These are phyloP conservation scores for Fusarium cicatricum DNA, from an alignment of 2,329 filamentous ascomycete genomes.

Conservation along the genomic window DNA sequence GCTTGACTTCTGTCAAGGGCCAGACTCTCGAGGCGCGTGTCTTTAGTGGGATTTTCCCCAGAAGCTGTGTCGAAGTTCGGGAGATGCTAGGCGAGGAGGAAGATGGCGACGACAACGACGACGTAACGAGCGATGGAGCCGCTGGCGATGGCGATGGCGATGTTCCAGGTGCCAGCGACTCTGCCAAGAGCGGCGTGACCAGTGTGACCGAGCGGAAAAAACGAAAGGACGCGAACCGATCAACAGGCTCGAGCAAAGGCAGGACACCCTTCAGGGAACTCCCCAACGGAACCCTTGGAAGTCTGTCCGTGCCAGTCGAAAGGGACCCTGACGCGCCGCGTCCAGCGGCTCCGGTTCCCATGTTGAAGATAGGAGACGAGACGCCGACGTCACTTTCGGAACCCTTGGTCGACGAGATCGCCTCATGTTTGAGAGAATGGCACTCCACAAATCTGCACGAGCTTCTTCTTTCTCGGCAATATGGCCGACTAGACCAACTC, in stretches of 20 bases:
- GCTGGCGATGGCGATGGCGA: constrained; percentile 38
- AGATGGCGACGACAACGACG: constrained; percentile 56
- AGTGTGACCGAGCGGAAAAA: constrained; percentile 49
- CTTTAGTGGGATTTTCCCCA: constrained; percentile 97
- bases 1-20: constrained; percentile 87
- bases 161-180: constrained; percentile 54
- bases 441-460: constrained; percentile 97
- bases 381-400: constrained; percentile 89
- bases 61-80: constrained; percentile 92
- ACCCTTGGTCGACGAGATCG: constrained; percentile 95
- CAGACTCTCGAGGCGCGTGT: constrained; percentile 95
- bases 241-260: constrained; percentile 33
- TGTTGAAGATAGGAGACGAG: constrained; percentile 98
- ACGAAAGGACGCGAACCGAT: constrained; percentile 45
- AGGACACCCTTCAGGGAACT: constrained; percentile 48
- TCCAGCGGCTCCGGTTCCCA: constrained; percentile 91
- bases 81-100: constrained; percentile 86
- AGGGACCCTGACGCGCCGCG: constrained; percentile 75
- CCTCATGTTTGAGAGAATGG: constrained; percentile 96
- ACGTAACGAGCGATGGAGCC: constrained; percentile 46
- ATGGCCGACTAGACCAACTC: constrained; percentile 81
- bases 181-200: constrained; percentile 63
- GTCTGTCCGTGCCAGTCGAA: constrained; percentile 57
- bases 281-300: constrained; percentile 51
- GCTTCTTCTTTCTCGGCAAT: constrained; percentile 83